Evolutionary conservation across 306 rosid genomes (phyloP).

Genomic region (Cucurbita pepo): DNA sequence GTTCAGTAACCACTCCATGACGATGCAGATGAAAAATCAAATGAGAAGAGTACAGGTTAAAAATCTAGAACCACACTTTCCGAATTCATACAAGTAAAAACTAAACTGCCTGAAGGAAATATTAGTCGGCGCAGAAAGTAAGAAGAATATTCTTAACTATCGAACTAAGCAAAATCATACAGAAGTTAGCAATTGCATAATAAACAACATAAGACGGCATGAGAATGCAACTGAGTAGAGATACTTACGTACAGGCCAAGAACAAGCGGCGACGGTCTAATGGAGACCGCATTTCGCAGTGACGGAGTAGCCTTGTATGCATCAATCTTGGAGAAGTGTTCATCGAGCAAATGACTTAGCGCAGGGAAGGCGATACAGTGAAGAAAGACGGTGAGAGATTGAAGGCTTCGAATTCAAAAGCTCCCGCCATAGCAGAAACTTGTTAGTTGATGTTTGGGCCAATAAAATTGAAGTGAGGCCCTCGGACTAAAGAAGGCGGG

Average conservation of each 20-base stretch:
- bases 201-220: not conserved
- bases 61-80: not conserved
- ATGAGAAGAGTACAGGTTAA: not conserved
- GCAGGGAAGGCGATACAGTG: not conserved
- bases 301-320: slow-evolving; percentile 18
- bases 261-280: slow-evolving; percentile 16
- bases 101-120: not conserved
- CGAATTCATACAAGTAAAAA: not conserved
- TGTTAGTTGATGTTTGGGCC: not conserved
- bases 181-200: not conserved
- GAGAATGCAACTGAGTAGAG: not conserved
- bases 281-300: slow-evolving; percentile 15
- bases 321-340: slow-evolving; percentile 20
- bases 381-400: not conserved
- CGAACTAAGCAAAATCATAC: not conserved
- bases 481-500: slow-evolving; percentile 1
- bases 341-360: not conserved
- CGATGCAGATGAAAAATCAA: not conserved
- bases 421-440: not conserved
- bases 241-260: slow-evolving; percentile 18
- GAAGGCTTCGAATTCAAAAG: not conserved
- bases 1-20: not conserved
- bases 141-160: not conserved
- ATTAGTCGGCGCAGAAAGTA: not conserved
- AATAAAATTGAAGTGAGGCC: not conserved